Conservation (phyloP, 2,329 filamentous ascomycete genomes). For the Hymenoscyphus fraxineus region DNA sequence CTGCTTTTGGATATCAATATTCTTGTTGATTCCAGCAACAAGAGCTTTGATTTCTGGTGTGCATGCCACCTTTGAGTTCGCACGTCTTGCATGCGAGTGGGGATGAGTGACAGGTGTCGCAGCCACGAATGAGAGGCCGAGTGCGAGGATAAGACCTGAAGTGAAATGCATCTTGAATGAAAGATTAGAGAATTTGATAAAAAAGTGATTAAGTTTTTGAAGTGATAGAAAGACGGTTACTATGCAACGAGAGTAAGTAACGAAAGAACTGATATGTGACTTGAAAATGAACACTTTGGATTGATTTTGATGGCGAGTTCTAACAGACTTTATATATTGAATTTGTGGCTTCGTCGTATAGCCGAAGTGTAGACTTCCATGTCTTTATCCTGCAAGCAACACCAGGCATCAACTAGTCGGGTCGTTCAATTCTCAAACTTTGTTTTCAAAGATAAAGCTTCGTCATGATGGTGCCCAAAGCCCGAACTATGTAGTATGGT, state of each 20-base stretch:
- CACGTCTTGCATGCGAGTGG: background rate
- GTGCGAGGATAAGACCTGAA: background rate
- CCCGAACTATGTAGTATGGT: too few species aligned
- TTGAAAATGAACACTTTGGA: background rate
- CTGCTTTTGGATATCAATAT: slow-evolving; percentile 20
- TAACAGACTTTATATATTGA: too few species aligned
- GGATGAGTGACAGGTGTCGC: background rate
- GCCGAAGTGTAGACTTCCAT: too few species aligned
- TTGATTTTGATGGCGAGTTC: too few species aligned
- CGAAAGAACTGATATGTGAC: background rate
- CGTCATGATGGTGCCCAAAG: background rate
- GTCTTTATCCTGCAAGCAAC: too few species aligned
- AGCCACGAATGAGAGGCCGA: background rate
- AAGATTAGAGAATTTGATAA: background rate
- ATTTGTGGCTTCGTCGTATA: too few species aligned
- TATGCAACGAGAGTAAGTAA: background rate
- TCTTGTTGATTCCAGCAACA: slow-evolving; percentile 20
- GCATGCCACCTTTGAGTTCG: slow-evolving; percentile 4
- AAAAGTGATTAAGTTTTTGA: background rate
- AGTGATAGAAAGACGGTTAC: background rate
- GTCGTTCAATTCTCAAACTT: background rate
- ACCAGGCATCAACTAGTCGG: too few species aligned
- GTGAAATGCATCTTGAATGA: background rate
- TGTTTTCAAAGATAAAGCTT: background rate
- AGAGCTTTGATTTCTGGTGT: slow-evolving; percentile 12